Base-by-base conservation (phyloP, 306 rosid genomes). In the Lotus japonicus region DNA sequence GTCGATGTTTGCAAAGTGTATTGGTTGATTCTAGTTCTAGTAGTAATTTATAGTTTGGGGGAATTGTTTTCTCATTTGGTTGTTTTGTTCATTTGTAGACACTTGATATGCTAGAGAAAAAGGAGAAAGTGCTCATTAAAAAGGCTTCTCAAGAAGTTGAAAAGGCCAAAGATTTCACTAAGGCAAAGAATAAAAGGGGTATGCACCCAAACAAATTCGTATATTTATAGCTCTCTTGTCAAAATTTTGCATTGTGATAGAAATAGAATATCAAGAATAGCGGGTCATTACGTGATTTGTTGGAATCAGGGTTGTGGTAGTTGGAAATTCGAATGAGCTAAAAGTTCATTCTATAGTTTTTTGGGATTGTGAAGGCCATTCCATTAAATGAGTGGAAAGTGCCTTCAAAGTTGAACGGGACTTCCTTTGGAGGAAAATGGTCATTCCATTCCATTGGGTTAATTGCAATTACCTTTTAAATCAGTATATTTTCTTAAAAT, bases 21-120 rank as follows among this genome's bases (percentile, higher is more conserved):
- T 11, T 41, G 56, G 4, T 71, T 13, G 28, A 26, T 26, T 26
- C 31, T 26, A 26, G 59, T 56, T 49, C 50, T 12, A 48, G 50
- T 42, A 3, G 13, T 57, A 14, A 3, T 66, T 82, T 74, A 48
- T 26, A 9, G 64, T 41, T 61, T 11, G 39, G 41, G 55, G 23
- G 6, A 4, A 15, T 3, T 1, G 23, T 58, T 36, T 38, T 74
- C 35, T 42, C 19, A 16, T 58, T 70, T 23, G 39, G 56, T 4
- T 62, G n/a, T 50, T 71, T 50, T 43, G 63, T 42, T 50, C 23
- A 35, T 66, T 62, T 84, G 69, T 74, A 94, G 98, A 94, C 98
- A 11, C 95, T 94, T 58, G 97, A 86, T 78, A 90, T 90, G 98
- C 87, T 94, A 13, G 98, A 94, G 87, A 94, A 88, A 83, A 94